These are phyloP conservation scores for Parmales sp. DNA, from an alignment of 108 stramenopile species.

Conservation along the genomic window DNA sequence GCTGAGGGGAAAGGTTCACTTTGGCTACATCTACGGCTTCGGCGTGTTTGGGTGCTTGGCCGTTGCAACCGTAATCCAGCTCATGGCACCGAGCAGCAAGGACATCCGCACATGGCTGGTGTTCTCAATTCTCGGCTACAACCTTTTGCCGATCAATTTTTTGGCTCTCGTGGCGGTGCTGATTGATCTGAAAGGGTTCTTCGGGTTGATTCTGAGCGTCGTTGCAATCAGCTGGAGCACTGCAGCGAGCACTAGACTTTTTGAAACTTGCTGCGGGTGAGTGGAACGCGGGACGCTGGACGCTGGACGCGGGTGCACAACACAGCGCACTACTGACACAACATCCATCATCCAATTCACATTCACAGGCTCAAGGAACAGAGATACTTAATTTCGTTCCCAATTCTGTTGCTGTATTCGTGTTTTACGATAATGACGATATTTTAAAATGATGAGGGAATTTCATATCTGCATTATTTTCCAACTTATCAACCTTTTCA, in stretches of 20 bases:
- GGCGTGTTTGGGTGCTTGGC: constrained; percentile 86
- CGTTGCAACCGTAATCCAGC: constrained; percentile 76
- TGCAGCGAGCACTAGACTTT: constrained; percentile 70
- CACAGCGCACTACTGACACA: too few relatives aligned
- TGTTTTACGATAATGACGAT: constrained; percentile 98
- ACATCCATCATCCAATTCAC: too few relatives aligned
- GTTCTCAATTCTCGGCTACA: constrained; percentile 86
- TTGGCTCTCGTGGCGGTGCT: constrained; percentile 79
- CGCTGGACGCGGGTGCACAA: too few relatives aligned
- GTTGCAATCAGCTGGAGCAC: constrained; percentile 88
- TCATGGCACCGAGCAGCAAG: constrained; percentile 55
- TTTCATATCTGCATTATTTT: too few relatives aligned
- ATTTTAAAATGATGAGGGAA: too few relatives aligned
- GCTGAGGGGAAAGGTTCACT: constrained; percentile 84
- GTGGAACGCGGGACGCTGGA: too few relatives aligned
- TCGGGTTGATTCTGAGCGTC: constrained; percentile 64
- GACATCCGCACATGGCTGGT: constrained; percentile 70
- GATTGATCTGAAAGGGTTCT: constrained; percentile 47
- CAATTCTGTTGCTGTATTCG: constrained; percentile 85
- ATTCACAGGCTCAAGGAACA: constrained; percentile 72
- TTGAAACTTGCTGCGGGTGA: constrained; percentile 83
- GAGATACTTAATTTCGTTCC: constrained; percentile 94
- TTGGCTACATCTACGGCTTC: constrained; percentile 97
- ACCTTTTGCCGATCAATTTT: constrained; percentile 87
- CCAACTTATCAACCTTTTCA: too few relatives aligned